Base-by-base conservation (phyloP, 345 rosid genomes). In the Ceriops zippeliana region DNA sequence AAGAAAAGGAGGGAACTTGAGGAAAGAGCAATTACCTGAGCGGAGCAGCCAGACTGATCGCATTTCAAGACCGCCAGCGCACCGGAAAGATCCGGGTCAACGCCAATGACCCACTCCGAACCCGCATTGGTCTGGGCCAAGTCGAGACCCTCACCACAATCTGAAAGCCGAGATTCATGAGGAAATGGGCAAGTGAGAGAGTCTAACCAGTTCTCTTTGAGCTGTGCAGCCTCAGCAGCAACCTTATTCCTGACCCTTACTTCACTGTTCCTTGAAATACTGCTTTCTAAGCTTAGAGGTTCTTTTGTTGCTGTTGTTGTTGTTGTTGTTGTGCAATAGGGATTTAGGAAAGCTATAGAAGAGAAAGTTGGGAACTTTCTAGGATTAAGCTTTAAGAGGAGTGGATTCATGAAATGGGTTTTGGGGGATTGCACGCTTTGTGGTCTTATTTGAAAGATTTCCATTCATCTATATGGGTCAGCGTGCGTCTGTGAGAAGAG, bases 81-180 rank as follows among this genome's bases (percentile, higher is more conserved):
- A 63, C 97, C 98, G 5, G 92, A 89, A 67, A 83, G 60, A 73
- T 93, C 93, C 24, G 96, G 98, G 83, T 93, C 97, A 66, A 93
- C 49, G 47, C 98, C 97, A 27, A 91, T 46, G 69, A 86, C 86
- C 84, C 84, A 91, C n/a, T 64, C 58, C 58, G 86, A 76, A 63
- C 79, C 84, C 62, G 52, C 51, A 73, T 56, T 57, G 71, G 26
- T 31, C 24, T 5, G 71, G 53, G 67, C 62, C 28, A 65, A 37
- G 9, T 75, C 85, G 4, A 15, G 58, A 16, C 52, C 72, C 10
- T 1, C 42, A 28, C n/a, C 51, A 24, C 26, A 27, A 26, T 10
- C 20, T 6, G 66, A 6, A 8, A 27, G 64, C 58, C 20, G 47
- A 58, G 28, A 53, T 31, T 31, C 20, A 8, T 11, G 30, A 32